These are phyloP conservation scores for Ettlia oleoabundans DNA, from an alignment of 139 green algal genomes.

Conservation along the genomic window DNA sequence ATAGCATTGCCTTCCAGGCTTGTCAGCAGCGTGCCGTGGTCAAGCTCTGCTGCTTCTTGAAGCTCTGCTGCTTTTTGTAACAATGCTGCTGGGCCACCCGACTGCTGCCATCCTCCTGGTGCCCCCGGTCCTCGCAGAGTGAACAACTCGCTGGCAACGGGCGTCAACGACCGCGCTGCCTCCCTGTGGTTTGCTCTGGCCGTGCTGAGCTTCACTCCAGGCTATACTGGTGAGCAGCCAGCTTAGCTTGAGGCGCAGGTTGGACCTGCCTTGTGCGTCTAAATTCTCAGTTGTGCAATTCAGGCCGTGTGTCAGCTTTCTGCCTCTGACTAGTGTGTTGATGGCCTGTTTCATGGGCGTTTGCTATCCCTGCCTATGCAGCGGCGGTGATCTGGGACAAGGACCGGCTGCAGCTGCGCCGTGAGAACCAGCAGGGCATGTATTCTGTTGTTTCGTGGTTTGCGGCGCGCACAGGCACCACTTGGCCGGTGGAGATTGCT, in stretches of 20 bases:
- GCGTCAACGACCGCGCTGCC: conserved; percentile 42
- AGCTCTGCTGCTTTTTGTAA: too few species aligned
- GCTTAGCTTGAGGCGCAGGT: background rate
- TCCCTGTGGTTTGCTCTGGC: conserved; percentile 48
- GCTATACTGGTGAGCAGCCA: conserved; percentile 32
- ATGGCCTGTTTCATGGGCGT: background rate
- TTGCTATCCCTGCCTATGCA: background rate
- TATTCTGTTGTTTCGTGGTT: conserved; percentile 42
- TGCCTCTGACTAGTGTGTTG: background rate
- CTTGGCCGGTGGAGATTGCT: conserved; percentile 1
- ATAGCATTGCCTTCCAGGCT: too few species aligned
- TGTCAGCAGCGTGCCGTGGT: too few species aligned
- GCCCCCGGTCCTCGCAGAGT: background rate
- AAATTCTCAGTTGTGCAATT: background rate
- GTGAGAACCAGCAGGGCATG: conserved; percentile 52
- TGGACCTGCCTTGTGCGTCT: background rate
- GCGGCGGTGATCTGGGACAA: conserved; percentile 49
- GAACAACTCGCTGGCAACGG: conserved; percentile 36
- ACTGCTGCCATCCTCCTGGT: too few species aligned
- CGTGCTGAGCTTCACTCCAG: conserved; percentile 59
- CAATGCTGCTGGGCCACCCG: too few species aligned
- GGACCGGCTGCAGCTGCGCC: conserved; percentile 58
- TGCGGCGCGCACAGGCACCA: conserved; percentile 25
- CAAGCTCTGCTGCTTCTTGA: too few species aligned
- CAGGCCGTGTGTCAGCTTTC: too few species aligned